These are phyloP conservation scores for Selaginella tamariscina DNA, from an alignment of 75 land plant genomes.

Conservation along the genomic window DNA sequence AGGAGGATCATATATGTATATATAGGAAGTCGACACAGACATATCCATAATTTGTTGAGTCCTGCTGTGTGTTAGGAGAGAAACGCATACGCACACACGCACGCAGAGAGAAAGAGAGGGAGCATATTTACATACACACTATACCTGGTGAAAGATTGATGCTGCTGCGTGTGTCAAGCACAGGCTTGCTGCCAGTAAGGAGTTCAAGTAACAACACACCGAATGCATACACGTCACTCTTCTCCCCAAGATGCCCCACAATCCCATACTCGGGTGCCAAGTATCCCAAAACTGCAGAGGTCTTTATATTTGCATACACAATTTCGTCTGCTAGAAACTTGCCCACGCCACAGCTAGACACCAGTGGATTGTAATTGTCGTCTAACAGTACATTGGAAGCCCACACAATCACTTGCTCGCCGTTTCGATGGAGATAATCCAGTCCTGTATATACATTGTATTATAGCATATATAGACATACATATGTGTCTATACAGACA, in stretches of 20 bases:
- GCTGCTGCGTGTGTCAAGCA: neutral
- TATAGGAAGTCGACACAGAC: too few species aligned
- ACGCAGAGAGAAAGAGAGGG: too few species aligned
- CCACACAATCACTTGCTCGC: conserved; percentile 49
- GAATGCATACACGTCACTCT: conserved; percentile 77
- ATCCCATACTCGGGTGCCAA: conserved; percentile 73
- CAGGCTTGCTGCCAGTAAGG: conserved; percentile 42
- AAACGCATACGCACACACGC: too few species aligned
- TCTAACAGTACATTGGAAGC: conserved; percentile 72
- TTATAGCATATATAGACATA: too few species aligned
- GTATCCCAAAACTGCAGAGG: conserved; percentile 71
- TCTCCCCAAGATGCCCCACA: conserved; percentile 48
- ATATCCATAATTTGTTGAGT: too few species aligned
- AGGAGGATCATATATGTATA: too few species aligned
- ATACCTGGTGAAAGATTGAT: neutral
- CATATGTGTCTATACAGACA: too few species aligned
- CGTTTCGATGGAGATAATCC: conserved; percentile 50
- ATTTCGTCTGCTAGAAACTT: conserved; percentile 68
- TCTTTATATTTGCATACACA: conserved; percentile 61
- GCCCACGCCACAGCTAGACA: conserved; percentile 56
- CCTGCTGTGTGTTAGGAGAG: too few species aligned
- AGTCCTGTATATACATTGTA: conserved; percentile 36
- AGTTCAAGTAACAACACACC: conserved; percentile 65
- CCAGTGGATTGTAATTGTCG: conserved; percentile 37
- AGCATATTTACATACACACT: too few species aligned